phyloP scores from a whole-genome alignment of 345 rosid species.

The Gossypium anomalum region DNA sequence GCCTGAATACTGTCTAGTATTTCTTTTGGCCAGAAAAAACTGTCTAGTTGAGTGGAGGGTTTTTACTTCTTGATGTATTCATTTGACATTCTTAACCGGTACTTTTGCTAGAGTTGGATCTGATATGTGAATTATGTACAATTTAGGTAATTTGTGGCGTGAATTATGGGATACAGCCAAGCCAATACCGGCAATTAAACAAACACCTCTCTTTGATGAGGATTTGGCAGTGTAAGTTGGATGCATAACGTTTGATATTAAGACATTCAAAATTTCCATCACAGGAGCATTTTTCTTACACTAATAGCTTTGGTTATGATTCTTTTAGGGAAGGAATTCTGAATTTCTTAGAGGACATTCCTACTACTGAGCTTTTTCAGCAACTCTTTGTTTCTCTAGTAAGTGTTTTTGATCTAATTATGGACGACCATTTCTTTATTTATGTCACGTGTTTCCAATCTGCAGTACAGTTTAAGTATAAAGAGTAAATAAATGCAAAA shows the following conservation, averaged over 20 bases:
- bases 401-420: slow-evolving; percentile 27
- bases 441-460: not conserved
- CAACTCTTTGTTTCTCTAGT: slow-evolving; percentile 85
- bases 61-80: not conserved
- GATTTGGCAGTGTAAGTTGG: slow-evolving; percentile 89
- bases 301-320: slow-evolving; percentile 10
- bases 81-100: not conserved
- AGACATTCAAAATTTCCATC: slow-evolving; percentile 7
- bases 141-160: slow-evolving; percentile 88
- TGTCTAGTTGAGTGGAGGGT: not conserved
- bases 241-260: slow-evolving; percentile 1
- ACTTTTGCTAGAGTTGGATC: not conserved
- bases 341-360: slow-evolving; percentile 65
- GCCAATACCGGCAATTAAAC: slow-evolving; percentile 85
- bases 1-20: not conserved
- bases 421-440: not conserved
- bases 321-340: slow-evolving; percentile 81
- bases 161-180: slow-evolving; percentile 94
- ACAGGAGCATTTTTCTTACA: slow-evolving; percentile 8
- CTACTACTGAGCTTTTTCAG: slow-evolving; percentile 62
- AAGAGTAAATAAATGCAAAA: not conserved
- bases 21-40: not conserved
- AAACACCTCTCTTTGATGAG: slow-evolving; percentile 87
- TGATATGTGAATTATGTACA: slow-evolving; percentile 1
- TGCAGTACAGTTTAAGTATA: not conserved